phyloP scores from a whole-genome alignment of 2,329 filamentous ascomycete genomes.

The Trichoderma sp. region DNA sequence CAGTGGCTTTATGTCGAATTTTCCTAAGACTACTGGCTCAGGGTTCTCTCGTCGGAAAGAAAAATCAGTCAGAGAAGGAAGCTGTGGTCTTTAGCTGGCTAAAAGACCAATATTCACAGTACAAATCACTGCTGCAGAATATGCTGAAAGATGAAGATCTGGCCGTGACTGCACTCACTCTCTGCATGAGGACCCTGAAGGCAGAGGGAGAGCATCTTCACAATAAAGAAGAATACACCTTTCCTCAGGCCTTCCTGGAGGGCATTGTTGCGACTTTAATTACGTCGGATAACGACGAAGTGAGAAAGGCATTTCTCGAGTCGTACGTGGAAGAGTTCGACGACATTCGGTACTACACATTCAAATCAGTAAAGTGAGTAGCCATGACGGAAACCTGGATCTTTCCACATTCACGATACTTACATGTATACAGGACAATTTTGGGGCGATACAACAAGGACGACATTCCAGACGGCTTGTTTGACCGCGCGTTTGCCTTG shows the following conservation, averaged over 20 bases:
- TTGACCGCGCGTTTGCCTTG: slow-evolving; percentile 62
- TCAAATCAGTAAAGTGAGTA: slow-evolving; percentile 70
- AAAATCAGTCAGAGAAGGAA: slow-evolving; percentile 70
- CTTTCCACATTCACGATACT: neutral
- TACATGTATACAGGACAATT: slow-evolving; percentile 30
- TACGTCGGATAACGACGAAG: slow-evolving; percentile 55
- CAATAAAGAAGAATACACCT: slow-evolving; percentile 64
- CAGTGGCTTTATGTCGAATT: slow-evolving; percentile 80
- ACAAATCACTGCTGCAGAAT: slow-evolving; percentile 61
- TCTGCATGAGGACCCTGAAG: slow-evolving; percentile 83
- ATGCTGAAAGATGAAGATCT: slow-evolving; percentile 64
- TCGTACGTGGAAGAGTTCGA: slow-evolving; percentile 79
- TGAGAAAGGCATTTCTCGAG: slow-evolving; percentile 72
- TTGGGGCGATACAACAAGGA: slow-evolving; percentile 32
- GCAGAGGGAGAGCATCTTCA: slow-evolving; percentile 68
- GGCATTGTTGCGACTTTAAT: slow-evolving; percentile 66
- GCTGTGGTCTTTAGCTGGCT: slow-evolving; percentile 76
- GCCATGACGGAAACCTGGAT: too few relatives aligned
- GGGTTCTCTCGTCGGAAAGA: slow-evolving; percentile 68
- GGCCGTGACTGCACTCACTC: slow-evolving; percentile 71
- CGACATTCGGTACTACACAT: slow-evolving; percentile 82
- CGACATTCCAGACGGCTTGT: slow-evolving; percentile 38
- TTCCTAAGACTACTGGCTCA: slow-evolving; percentile 79
- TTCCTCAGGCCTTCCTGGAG: slow-evolving; percentile 67
- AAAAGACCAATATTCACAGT: slow-evolving; percentile 71